Conservation (phyloP, 2,329 filamentous ascomycete genomes). For the Cyclaneusma minus region DNA sequence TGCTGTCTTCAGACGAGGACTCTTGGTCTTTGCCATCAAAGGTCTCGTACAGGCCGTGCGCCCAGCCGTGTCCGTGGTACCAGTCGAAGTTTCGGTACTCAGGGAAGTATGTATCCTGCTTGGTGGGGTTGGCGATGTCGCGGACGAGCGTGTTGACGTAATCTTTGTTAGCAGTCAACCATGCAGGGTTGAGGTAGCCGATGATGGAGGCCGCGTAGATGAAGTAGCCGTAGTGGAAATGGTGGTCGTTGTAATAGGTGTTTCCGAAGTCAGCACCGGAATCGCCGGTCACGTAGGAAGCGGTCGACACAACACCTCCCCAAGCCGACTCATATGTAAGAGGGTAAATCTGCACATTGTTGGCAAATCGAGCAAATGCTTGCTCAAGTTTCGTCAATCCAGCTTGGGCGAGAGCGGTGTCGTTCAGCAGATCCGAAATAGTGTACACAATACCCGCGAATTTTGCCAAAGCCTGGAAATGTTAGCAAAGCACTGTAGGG, state of each 20-base stretch:
- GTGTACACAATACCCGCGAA: conserved; percentile 57
- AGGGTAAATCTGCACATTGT: conserved; percentile 52
- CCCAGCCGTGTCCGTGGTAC: conserved; percentile 92
- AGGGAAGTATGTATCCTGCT: conserved; percentile 60
- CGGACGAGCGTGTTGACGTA: conserved; percentile 77
- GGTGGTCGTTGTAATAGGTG: conserved; percentile 64
- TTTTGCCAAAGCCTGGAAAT: conserved; percentile 48
- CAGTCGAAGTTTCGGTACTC: conserved; percentile 79
- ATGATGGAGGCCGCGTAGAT: conserved; percentile 77
- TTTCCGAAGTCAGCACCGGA: conserved; percentile 76
- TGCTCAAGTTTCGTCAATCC: conserved; percentile 47
- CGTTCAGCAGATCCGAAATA: conserved; percentile 44
- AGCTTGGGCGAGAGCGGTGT: conserved; percentile 37
- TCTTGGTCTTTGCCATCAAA: conserved; percentile 73
- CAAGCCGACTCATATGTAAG: conserved; percentile 54
- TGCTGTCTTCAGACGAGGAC: conserved; percentile 78
- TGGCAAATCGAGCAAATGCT: conserved; percentile 48
- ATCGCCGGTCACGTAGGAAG: conserved; percentile 55
- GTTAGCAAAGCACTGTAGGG: conserved; percentile 17
- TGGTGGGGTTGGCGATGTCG: conserved; percentile 64
- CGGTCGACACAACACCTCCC: conserved; percentile 69
- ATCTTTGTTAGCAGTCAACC: conserved; percentile 57
- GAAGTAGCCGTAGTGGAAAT: conserved; percentile 77
- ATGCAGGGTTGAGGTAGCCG: conserved; percentile 58
- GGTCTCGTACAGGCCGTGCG: conserved; percentile 58